Evolutionary conservation across 805 yeast genomes (phyloP), one percentile per base, ranked within the genome.

Genomic region (Wickerhamiella sergipiensis): DNA sequence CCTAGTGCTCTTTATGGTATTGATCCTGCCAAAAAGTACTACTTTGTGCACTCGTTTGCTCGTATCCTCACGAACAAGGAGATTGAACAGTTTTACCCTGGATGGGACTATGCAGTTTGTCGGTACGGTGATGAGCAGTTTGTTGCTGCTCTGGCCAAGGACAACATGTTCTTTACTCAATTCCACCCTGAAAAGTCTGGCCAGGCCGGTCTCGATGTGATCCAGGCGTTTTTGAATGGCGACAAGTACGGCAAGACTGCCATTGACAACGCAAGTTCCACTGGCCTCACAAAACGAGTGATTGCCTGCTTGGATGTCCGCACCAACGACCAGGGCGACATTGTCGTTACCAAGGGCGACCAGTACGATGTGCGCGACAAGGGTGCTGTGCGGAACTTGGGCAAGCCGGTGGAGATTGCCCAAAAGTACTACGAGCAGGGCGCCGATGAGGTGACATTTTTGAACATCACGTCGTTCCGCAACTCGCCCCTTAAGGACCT

Each of bases 121-220:
- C 71, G 67, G 50, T 92, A 92, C 65, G 95, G 94, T 1, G 65
- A 78, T 24, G 89, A 92, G 67, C 73, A 68, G 48, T 92, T 89
- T 59, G 71, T 92, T 54, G 94, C 97, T 15, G 92, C 97, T 0
- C 65, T 89, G 47, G 64, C 80, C 29, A 82, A 75, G 61, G 86
- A 75, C 53, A 89, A 87, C 55, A 71, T 90, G 10, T 85, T 92
- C 67, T 95, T 97, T 43, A 92, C 97, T 0, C 99, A 92, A 66
- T 92, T 92, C 67, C 99, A 92, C 67, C 99, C 99, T n/a, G 99
- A 92, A 64, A 92, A 92, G 66, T 86, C 96, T 3, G 98, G 98
- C 12, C 63, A 71, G 21, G 95, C 95, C 4, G 99, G 99, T 47
- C 71, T 92, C 45, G 75, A 77, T 54, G 79, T 90, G 9, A 75